Percentiles rank a stretch among this genome's conserved stretches.
Evolutionary conservation across 192 early-diverging fungal genomes (phyloP).

Genomic region (Thamnidium elegans): DNA sequence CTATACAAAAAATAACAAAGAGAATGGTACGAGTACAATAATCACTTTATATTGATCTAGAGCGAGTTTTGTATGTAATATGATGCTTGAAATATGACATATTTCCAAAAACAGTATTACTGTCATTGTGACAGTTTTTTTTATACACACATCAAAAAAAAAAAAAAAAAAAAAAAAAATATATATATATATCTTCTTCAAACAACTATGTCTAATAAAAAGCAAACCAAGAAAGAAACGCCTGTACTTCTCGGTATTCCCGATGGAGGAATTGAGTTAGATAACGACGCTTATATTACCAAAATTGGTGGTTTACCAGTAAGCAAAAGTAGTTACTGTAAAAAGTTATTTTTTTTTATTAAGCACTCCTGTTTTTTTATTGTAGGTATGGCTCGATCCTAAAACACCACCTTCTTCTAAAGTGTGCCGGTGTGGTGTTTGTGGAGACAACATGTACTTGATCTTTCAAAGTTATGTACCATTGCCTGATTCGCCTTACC

Average conservation of each 20-base stretch:
- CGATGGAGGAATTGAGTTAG: constrained; percentile 47
- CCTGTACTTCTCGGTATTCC: constrained; percentile 47
- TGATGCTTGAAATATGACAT: too few relatives aligned
- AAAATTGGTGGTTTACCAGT: constrained; percentile 70
- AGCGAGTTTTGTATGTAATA: too few relatives aligned
- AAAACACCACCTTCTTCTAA: constrained; percentile 30
- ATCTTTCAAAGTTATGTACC: constrained; percentile 76
- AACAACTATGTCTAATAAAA: constrained; percentile 10
- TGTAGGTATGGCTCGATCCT: constrained; percentile 43
- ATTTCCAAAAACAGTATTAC: too few relatives aligned
- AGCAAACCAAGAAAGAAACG: constrained; percentile 27
- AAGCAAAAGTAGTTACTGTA: constrained; percentile 13
- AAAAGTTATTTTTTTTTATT: neutral
- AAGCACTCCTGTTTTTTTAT: neutral
- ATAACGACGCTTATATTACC: constrained; percentile 56
- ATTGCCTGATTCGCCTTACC: constrained; percentile 62
- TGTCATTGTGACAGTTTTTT: too few relatives aligned
- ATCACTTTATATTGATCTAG: too few relatives aligned
- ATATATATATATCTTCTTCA: neutral
- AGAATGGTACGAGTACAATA: too few relatives aligned
- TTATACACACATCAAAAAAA: too few relatives aligned
- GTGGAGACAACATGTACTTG: constrained; percentile 59
- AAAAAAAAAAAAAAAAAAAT: too few relatives aligned
- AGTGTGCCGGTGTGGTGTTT: constrained; percentile 47
- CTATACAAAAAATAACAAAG: too few relatives aligned